Conservation (phyloP, 208 protist genomes). For the Leishmania major region DNA sequence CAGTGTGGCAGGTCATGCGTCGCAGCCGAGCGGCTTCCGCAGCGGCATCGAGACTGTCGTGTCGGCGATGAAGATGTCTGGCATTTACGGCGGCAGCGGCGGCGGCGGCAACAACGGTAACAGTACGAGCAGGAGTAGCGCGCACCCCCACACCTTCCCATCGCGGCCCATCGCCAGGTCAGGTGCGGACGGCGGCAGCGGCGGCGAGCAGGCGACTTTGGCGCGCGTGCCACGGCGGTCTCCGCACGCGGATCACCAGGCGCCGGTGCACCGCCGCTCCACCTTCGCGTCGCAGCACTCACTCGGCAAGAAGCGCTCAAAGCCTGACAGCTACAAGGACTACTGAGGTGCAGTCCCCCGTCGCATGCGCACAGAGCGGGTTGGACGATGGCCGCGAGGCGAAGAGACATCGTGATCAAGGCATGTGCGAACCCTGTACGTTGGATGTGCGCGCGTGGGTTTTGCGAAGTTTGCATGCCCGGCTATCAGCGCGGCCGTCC, state of each 20-base stretch:
- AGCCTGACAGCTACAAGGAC: slow-evolving; percentile 74
- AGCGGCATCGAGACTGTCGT: slow-evolving; percentile 19
- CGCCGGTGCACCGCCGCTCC: slow-evolving; percentile 16
- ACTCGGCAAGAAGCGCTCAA: slow-evolving; percentile 57
- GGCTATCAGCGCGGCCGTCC: too few relatives aligned
- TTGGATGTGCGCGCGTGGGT: not conserved
- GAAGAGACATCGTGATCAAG: not conserved
- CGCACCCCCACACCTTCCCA: slow-evolving; percentile 5
- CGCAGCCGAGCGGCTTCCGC: slow-evolving; percentile 5
- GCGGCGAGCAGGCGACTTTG: slow-evolving; percentile 10
- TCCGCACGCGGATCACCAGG: slow-evolving; percentile 14
- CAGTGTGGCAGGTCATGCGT: not conserved
- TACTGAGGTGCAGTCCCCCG: slow-evolving; percentile 22
- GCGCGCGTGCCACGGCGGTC: slow-evolving; percentile 19
- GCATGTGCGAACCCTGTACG: not conserved
- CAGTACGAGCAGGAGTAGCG: not conserved
- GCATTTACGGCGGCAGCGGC: slow-evolving; percentile 3
- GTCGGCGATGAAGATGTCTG: slow-evolving; percentile 19
- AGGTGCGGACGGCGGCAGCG: not conserved
- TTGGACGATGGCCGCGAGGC: not conserved
- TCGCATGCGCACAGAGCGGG: too few relatives aligned
- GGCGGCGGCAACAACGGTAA: not conserved
- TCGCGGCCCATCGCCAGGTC: slow-evolving; percentile 16
- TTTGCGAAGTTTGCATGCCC: too few relatives aligned
- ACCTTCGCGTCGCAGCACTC: slow-evolving; percentile 27